phyloP scores from a whole-genome alignment of 2,329 filamentous ascomycete genomes.

The Lachnellula arida region DNA sequence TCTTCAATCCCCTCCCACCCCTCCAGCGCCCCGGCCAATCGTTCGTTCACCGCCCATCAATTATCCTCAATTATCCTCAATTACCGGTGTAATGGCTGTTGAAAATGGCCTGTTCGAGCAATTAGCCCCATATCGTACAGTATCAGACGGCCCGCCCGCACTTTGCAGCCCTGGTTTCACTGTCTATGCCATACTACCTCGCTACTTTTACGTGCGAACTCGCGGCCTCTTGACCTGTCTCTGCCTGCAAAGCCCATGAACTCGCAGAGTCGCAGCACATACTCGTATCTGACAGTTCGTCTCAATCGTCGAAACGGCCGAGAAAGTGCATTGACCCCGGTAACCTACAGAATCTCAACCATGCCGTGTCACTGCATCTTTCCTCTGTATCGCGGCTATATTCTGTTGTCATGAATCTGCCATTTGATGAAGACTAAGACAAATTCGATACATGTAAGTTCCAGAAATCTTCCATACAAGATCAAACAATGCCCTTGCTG shows the following conservation, averaged over 20 bases:
- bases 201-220: background rate
- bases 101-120: background rate
- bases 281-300: background rate
- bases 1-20: background rate
- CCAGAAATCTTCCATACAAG: background rate
- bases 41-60: background rate
- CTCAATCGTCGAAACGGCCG: slow-evolving; percentile 7
- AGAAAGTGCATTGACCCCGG: slow-evolving; percentile 13
- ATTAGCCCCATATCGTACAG: background rate
- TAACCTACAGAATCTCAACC: slow-evolving; percentile 18
- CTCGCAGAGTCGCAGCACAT: background rate
- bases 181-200: background rate
- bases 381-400: slow-evolving; percentile 13
- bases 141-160: background rate
- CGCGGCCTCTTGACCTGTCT: background rate
- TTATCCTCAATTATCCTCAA: too few species aligned
- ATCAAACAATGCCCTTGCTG: background rate
- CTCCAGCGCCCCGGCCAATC: background rate
- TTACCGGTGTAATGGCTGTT: background rate
- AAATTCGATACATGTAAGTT: slow-evolving; percentile 11
- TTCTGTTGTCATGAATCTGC: slow-evolving; percentile 13
- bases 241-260: background rate
- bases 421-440: slow-evolving; percentile 1
- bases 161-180: background rate
- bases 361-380: slow-evolving; percentile 20